These are phyloP conservation scores for Bigelowiella natans DNA, from an alignment of 78 protist genomes.

Conservation along the genomic window DNA sequence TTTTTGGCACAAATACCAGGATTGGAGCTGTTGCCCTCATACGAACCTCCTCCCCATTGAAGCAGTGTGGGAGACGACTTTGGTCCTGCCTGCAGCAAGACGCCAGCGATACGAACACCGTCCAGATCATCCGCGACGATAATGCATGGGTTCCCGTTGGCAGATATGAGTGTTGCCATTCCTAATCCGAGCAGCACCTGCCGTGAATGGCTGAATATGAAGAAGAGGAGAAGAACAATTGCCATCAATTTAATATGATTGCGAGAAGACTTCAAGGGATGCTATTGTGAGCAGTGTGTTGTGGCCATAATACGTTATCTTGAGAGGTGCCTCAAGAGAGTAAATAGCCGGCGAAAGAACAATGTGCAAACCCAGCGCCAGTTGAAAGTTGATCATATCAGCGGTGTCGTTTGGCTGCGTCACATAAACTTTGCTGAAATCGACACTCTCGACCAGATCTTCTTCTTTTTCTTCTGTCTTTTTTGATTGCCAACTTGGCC, in stretches of 20 bases:
- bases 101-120: not conserved
- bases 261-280: no score
- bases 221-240: not conserved
- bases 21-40: not conserved
- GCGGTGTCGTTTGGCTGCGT: not conserved
- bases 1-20: no score
- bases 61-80: not conserved
- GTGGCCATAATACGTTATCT: no score
- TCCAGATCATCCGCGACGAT: not conserved
- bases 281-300: no score
- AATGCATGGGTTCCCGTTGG: not conserved
- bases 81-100: not conserved
- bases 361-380: not conserved
- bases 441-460: no score
- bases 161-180: not conserved
- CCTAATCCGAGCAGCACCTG: not conserved
- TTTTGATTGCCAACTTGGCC: not conserved
- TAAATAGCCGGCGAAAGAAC: not conserved
- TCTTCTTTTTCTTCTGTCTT: no score
- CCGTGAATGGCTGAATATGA: not conserved
- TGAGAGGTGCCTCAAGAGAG: no score
- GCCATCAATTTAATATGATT: no score
- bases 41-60: not conserved
- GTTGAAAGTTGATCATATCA: not conserved
- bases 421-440: not conserved